Percentiles rank a stretch among this genome's conserved stretches.
These are phyloP conservation scores for Quercus dentata DNA, from an alignment of 306 rosid genomes.

Conservation along the genomic window DNA sequence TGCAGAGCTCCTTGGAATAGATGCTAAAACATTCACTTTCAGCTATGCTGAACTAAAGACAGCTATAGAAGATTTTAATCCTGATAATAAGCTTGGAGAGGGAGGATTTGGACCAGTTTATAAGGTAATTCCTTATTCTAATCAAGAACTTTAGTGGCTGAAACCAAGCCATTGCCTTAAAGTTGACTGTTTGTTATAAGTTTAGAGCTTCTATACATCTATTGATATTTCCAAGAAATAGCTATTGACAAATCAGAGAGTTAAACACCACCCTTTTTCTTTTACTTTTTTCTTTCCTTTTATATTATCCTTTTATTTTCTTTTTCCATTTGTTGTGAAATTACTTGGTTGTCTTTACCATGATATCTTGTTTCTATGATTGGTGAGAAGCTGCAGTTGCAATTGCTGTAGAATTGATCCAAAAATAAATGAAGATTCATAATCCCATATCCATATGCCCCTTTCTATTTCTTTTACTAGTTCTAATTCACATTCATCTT, in stretches of 20 bases:
- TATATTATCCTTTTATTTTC: neutral
- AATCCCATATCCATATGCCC: neutral
- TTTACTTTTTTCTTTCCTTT: neutral
- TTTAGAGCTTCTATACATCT: neutral
- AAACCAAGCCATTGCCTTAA: neutral
- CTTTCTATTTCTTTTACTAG: neutral
- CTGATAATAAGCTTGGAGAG: conserved; percentile 64
- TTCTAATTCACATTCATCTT: no score
- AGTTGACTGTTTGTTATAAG: neutral
- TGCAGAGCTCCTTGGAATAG: conserved; percentile 66
- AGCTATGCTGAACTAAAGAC: conserved; percentile 50
- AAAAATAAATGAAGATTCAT: neutral
- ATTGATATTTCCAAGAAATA: neutral
- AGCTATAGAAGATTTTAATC: conserved; percentile 61
- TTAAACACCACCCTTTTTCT: neutral
- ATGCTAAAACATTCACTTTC: conserved; percentile 61
- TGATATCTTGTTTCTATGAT: neutral
- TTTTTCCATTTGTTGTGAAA: neutral
- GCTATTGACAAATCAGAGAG: neutral
- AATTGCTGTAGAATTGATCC: neutral
- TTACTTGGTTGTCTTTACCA: neutral
- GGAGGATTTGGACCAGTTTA: conserved; percentile 91
- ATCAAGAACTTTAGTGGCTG: no score
- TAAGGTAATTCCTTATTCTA: conserved; percentile 38
- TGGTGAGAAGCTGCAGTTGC: neutral